Evolutionary conservation across 1,284 basidiomycete species (phyloP), one percentile per base, ranked within the genome.

Genomic region (Bondarzewia mesenterica): DNA sequence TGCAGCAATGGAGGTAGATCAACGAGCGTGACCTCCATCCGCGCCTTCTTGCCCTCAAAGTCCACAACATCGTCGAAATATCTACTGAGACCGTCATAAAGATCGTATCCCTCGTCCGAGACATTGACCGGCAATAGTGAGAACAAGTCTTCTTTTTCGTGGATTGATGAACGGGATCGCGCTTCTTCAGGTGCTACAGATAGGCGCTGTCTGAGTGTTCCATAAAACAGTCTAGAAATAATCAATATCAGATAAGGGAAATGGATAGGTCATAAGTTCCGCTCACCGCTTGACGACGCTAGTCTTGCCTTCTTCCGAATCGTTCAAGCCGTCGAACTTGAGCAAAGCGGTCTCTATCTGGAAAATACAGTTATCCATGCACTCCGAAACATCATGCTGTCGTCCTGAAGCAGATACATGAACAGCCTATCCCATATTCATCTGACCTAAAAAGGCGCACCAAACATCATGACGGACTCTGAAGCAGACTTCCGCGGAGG

Each of bases 301-400:
- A 38, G 71, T 74, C 61, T 77, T 80, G 51, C 78, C 67, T 47
- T 74, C 71, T 50, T 76, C 72, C 1, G 70, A 57, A 5, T 72
- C 76, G 21, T 64, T 70, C 51, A 80, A 65, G 12, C 83, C 84
- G 45, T 87, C 84, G 55, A 89, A 87, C 57, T 80, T 83, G 29
- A 90, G 67, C 42, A 97, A 65, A 0, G 93, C 94, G 7, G 90
- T 88, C 66, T 99, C 94, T 50, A 99, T 90, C 66, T 99, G 96
- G 68, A 96, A 96, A 73, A 99, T 87, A 68, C 95, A 94, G 59
- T 99, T 99, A 68, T 99, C 94, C 80, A 99, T 89, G 65, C 95
- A 97, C 67, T 99, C 95, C 0, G 94, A 89, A 2, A 98, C 94
- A 63, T 99, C 95, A 61, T 99, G 95, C 60, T 99, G 95, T 55